Evolutionary conservation across 2,329 filamentous ascomycete genomes (phyloP).

Genomic region (Furcasterigmium furcatum): DNA sequence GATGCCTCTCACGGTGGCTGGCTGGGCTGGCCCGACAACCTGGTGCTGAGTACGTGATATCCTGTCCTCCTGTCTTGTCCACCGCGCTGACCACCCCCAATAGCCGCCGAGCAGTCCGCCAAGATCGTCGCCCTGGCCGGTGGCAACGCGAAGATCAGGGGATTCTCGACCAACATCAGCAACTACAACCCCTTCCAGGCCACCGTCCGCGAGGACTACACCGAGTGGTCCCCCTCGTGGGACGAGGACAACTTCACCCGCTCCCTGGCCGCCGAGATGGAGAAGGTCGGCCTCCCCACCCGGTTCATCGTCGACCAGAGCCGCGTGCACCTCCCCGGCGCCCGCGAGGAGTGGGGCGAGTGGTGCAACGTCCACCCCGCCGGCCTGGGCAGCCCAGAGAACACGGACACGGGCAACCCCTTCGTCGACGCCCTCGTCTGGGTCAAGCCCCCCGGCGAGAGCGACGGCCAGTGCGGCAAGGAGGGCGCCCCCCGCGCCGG

Average conservation of each 20-base stretch:
- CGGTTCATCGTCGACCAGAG: conserved; percentile 39
- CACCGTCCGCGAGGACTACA: conserved; percentile 30
- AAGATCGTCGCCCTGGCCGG: conserved; percentile 27
- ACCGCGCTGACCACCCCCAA: background rate
- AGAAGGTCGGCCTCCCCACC: conserved; percentile 29
- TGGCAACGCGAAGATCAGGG: conserved; percentile 24
- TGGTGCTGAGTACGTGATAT: conserved; percentile 24
- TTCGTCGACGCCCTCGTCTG: conserved; percentile 35
- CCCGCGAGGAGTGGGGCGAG: conserved; percentile 31
- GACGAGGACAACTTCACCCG: conserved; percentile 34
- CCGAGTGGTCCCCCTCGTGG: conserved; percentile 29
- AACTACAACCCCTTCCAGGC: conserved; percentile 32
- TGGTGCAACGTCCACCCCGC: conserved; percentile 35
- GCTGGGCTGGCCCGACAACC: conserved; percentile 37
- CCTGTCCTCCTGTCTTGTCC: background rate
- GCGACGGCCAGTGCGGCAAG: conserved; percentile 30
- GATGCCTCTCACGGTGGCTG: conserved; percentile 40
- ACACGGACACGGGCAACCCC: conserved; percentile 22
- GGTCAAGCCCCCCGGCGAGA: conserved; percentile 38
- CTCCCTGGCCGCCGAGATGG: conserved; percentile 29
- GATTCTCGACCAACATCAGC: conserved; percentile 37
- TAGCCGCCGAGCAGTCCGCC: conserved; percentile 31
- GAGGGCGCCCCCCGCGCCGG: conserved; percentile 29
- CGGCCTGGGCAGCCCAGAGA: conserved; percentile 30
- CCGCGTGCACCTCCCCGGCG: conserved; percentile 28